Base-by-base conservation (phyloP, 2,329 filamentous ascomycete species). In the Xylaria sp. region DNA sequence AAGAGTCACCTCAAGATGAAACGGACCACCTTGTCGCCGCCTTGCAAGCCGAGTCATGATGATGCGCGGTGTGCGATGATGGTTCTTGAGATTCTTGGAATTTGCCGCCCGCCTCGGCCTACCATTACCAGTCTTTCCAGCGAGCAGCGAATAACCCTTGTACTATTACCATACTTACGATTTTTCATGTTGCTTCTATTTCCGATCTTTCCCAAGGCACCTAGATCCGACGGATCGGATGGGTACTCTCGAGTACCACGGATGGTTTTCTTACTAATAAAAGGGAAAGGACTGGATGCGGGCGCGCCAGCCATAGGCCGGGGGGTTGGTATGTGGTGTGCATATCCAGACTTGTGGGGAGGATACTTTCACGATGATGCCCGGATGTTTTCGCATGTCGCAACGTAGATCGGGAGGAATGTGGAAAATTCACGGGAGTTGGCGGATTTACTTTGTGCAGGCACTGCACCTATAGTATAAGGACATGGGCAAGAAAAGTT, bases 111-210 rank as follows among this genome's bases (percentile, higher is more conserved):
- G 32, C 48, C 36, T 51, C 17, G 19, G 45, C 59, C 34, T 42
- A 21, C 48, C 27, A 24, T 14, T 47, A 17, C 57, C 53, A 14
- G 39, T 62, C 55, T 45, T 54, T 61, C 32, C 14, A 63, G 36
- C 54, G 62, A 59, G 17, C 39, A 61, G 59, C 62, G 59, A 68
- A 63, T 67, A 68, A 64, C 67, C 59, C 59, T 63, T 76, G 74
- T 76, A 76, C 68, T 54, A 76, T 45, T 74, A 76, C 61, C n/a
- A 62, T 57, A 63, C 64, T 71, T 68, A 73, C 65, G 73, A 73
- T 34, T 74, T 73, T 71, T 65, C 67, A 68, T 53, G 39, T 58
- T 68, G 47, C 54, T 66, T 71, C 65, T 62, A 27, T 36, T 57
- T 73, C 54, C 67, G 56, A 54, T 69, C 59, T 55, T 67, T 48